Evolutionary conservation across 495 filamentous ascomycete genomes (phyloP).

Genomic region (Glonium stellatum): DNA sequence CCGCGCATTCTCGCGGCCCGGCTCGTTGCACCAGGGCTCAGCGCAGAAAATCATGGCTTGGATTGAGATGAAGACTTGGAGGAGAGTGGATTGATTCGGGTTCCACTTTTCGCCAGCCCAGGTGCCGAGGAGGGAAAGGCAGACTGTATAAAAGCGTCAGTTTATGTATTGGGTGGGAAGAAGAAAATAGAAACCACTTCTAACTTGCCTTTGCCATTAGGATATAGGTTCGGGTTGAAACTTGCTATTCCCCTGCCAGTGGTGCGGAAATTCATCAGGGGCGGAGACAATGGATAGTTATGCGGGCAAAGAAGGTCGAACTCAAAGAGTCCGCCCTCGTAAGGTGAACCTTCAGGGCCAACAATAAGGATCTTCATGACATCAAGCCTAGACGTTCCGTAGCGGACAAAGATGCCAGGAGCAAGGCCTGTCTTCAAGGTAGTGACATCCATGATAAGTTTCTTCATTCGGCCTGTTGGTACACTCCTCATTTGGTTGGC

Average conservation of each 20-base stretch:
- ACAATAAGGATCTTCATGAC: constrained; percentile 53
- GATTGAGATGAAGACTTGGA: constrained; percentile 55
- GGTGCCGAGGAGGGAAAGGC: constrained; percentile 54
- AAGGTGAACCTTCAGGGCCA: constrained; percentile 51
- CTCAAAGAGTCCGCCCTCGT: constrained; percentile 56
- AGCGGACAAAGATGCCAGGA: constrained; percentile 52
- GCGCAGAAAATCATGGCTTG: constrained; percentile 57
- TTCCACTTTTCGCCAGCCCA: constrained; percentile 52
- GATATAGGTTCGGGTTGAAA: constrained; percentile 58
- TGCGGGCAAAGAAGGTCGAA: constrained; percentile 48
- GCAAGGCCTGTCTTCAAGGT: constrained; percentile 47
- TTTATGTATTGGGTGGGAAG: neutral
- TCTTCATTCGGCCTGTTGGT: constrained; percentile 41
- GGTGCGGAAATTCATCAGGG: constrained; percentile 45
- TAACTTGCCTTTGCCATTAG: constrained; percentile 40
- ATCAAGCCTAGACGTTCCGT: constrained; percentile 47
- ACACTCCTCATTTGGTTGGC: constrained; percentile 11
- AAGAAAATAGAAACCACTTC: neutral
- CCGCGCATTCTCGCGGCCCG: constrained; percentile 36
- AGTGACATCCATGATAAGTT: constrained; percentile 47
- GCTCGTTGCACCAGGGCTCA: constrained; percentile 54
- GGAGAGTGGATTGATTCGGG: constrained; percentile 46
- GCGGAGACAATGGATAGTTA: constrained; percentile 46
- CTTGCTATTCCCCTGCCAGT: constrained; percentile 40
- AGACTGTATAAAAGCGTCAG: constrained; percentile 36